Conservation (phyloP, 495 filamentous ascomycete genomes). For the Daldinia vernicosa region DNA sequence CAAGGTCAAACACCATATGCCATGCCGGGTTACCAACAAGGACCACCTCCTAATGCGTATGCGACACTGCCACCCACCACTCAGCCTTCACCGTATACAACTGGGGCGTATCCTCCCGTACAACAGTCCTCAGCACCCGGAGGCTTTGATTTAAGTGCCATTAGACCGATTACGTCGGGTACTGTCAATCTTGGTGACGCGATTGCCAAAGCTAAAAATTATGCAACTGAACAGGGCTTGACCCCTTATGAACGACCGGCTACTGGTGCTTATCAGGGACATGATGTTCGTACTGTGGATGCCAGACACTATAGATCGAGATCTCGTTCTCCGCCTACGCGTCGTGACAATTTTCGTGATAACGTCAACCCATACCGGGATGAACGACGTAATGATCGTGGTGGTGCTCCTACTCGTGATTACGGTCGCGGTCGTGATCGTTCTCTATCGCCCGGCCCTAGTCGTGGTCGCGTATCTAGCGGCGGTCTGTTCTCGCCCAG, state of each 20-base stretch:
- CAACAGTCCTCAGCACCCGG: conserved; percentile 75
- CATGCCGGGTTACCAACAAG: conserved; percentile 54
- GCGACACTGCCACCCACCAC: conserved; percentile 44
- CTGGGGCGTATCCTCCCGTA: conserved; percentile 57
- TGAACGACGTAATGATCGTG: conserved; percentile 72
- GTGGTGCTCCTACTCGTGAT: conserved; percentile 61
- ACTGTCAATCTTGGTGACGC: conserved; percentile 77
- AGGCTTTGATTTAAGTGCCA: conserved; percentile 75
- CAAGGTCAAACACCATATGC: conserved; percentile 49
- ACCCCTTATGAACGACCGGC: conserved; percentile 58
- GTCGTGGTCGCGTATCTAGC: conserved; percentile 54
- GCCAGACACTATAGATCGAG: conserved; percentile 67
- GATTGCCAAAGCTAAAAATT: conserved; percentile 74
- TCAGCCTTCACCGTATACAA: conserved; percentile 52
- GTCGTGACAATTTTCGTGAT: conserved; percentile 72
- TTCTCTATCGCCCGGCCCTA: conserved; percentile 65
- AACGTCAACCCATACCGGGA: conserved; percentile 79
- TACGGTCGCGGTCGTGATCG: conserved; percentile 71
- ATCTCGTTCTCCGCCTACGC: conserved; percentile 75
- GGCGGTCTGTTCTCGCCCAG: conserved; percentile 59
- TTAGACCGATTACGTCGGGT: conserved; percentile 77
- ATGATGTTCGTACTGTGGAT: conserved; percentile 52
- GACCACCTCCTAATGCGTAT: conserved; percentile 41
- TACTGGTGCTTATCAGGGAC: conserved; percentile 49
- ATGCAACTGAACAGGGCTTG: conserved; percentile 75